A percentile compares a stretch with the other conserved stretches of the same genome.
These are phyloP conservation scores for Pisolithus microcarpus DNA, from an alignment of 768 basidiomycete genomes.

Conservation along the genomic window DNA sequence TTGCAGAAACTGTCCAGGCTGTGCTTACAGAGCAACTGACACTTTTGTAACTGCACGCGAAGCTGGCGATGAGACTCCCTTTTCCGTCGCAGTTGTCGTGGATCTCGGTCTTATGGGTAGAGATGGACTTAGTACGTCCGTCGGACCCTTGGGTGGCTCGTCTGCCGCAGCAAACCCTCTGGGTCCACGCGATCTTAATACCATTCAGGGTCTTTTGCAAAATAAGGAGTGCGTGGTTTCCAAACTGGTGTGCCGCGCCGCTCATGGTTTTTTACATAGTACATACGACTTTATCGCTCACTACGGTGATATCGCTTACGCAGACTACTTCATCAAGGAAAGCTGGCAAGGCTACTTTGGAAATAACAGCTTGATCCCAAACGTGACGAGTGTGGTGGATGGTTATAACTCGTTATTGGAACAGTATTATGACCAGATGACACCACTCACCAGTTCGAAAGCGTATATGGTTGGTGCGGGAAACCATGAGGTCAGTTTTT, in stretches of 20 bases:
- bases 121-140: constrained; percentile 23
- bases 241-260: background rate
- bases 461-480: constrained; percentile 22
- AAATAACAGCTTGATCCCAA: constrained; percentile 19
- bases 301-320: constrained; percentile 19
- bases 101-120: constrained; percentile 25
- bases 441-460: constrained; percentile 16
- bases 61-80: constrained; percentile 13
- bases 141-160: constrained; percentile 17
- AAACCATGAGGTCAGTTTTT: constrained; percentile 18
- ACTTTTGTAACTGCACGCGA: constrained; percentile 19
- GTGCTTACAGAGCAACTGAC: constrained; percentile 19
- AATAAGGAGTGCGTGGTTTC: constrained; percentile 18
- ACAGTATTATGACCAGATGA: constrained; percentile 24
- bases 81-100: constrained; percentile 19
- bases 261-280: constrained; percentile 5
- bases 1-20: constrained; percentile 19
- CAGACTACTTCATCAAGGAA: constrained; percentile 24
- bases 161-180: constrained; percentile 13
- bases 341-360: constrained; percentile 27
- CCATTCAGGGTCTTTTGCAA: constrained; percentile 23
- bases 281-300: constrained; percentile 23
- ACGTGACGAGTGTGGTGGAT: constrained; percentile 17
- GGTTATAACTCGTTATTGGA: constrained; percentile 20
- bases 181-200: constrained; percentile 21